Evolutionary conservation across 495 filamentous ascomycete genomes (phyloP).

Genomic region (Chaetomium fimeti): DNA sequence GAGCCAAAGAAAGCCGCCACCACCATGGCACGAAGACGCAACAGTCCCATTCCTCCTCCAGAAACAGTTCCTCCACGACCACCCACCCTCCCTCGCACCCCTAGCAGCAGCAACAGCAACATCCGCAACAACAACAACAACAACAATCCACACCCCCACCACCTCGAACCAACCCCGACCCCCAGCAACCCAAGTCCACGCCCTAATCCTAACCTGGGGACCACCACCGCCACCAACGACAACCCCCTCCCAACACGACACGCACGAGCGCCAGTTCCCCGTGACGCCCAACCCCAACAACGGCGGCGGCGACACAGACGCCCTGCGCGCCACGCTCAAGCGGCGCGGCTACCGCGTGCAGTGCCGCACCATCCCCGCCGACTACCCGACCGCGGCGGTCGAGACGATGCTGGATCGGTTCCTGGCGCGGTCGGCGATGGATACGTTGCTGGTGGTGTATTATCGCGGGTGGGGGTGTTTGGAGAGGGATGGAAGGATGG

Average conservation of each 20-base stretch:
- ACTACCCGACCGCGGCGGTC: constrained; percentile 31
- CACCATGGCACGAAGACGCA: background rate
- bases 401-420: constrained; percentile 32
- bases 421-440: constrained; percentile 15
- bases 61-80: background rate
- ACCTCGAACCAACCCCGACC: constrained; percentile 10
- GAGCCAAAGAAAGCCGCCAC: constrained; percentile 8
- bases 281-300: constrained; percentile 3
- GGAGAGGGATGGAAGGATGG: constrained; percentile 28
- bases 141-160: background rate
- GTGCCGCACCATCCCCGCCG: constrained; percentile 29
- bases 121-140: background rate
- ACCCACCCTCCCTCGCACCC: background rate
- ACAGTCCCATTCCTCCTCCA: constrained; percentile 1
- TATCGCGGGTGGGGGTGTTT: constrained; percentile 28
- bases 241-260: constrained; percentile 12
- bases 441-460: constrained; percentile 28
- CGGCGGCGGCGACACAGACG: constrained; percentile 18
- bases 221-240: background rate
- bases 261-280: constrained; percentile 22
- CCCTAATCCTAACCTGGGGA: constrained; percentile 31
- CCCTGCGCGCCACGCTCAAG: constrained; percentile 29
- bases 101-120: background rate
- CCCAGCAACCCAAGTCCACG: constrained; percentile 27
- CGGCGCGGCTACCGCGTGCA: constrained; percentile 31